Evolutionary conservation across 441 rosid genomes (phyloP), one percentile per base, ranked within the genome.

Genomic region (Sinapis alba): DNA sequence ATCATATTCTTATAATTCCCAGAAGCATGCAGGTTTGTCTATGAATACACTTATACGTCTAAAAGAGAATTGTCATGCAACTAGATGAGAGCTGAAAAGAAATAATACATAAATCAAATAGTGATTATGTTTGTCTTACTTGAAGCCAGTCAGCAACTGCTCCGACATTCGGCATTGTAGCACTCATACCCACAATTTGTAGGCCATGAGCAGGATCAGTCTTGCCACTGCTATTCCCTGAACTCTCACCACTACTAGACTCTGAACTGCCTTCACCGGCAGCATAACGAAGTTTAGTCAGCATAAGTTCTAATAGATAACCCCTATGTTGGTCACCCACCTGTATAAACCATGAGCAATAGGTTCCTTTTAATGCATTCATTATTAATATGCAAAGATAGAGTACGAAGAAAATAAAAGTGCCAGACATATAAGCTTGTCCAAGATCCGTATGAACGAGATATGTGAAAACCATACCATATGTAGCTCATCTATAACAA

Each of bases 111-210:
- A 50, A 7, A 61, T 51, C 56, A 73, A 59, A 56, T 65, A 26
- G 78, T 28, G 60, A 66, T 24, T 21, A 11, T 62, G 65, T 80
- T 75, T 69, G 61, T 68, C 95, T 88, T 82, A 91, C 98, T 88
- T 93, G 98, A 80, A 93, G 98, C 98, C 97, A 96, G 76, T 96
- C 89, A 47, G 99, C 98, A 87, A 93, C 97, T 68, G 97, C 98
- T 71, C 92, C 94, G 43, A 96, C 96, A 81, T 96, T 93, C 71
- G 99, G 99, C 98, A 96, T 96, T 65, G 98, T 93, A 71, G 98
- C 99, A 73, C 99, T 96, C 99, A 96, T 96, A 69, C 99, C 98
- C 78, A 96, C 96, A 81, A 96, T 96, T 86, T 96, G 99, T 81
- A 93, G 77, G 72, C 98, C 98, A 62, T 83, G 88, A 85, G 84